phyloP scores from a whole-genome alignment of 2,329 filamentous ascomycete genomes.

The Westerdykella sp. region DNA sequence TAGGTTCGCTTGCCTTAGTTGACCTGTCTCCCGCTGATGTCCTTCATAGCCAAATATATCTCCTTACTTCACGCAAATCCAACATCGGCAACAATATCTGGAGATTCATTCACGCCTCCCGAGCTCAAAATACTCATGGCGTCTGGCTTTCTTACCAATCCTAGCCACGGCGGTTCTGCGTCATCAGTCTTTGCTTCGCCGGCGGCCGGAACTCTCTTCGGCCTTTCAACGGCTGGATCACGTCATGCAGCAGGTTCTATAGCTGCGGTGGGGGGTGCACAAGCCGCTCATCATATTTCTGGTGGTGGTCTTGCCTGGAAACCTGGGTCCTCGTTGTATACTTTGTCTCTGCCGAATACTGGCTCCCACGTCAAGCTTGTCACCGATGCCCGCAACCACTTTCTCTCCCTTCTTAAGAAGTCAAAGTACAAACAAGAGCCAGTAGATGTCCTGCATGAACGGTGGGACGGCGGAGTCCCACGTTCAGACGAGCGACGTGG shows the following conservation, averaged over 20 bases:
- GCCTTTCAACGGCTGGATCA: slow-evolving; percentile 56
- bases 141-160: slow-evolving; percentile 60
- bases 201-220: slow-evolving; percentile 47
- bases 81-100: slow-evolving; percentile 40
- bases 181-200: slow-evolving; percentile 40
- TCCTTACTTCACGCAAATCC: slow-evolving; percentile 49
- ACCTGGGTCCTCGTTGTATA: slow-evolving; percentile 35
- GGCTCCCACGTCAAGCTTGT: slow-evolving; percentile 63
- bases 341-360: slow-evolving; percentile 59
- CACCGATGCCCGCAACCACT: slow-evolving; percentile 54
- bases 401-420: slow-evolving; percentile 54
- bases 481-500: slow-evolving; percentile 42
- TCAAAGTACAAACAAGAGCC: slow-evolving; percentile 59
- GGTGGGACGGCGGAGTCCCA: slow-evolving; percentile 63
- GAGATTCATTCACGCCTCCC: slow-evolving; percentile 37
- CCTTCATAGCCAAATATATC: slow-evolving; percentile 43
- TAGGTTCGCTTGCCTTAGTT: background rate
- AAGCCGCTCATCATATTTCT: slow-evolving; percentile 59
- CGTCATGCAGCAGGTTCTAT: slow-evolving; percentile 62
- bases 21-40: slow-evolving; percentile 4
- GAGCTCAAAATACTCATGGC: slow-evolving; percentile 56
- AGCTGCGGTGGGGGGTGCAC: slow-evolving; percentile 62
- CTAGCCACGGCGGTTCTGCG: slow-evolving; percentile 31
- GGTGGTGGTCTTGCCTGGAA: slow-evolving; percentile 48
- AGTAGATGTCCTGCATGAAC: slow-evolving; percentile 56